Evolutionary conservation across 176 grass and related monocot genomes (phyloP), one percentile per base, ranked within the genome.

Genomic region (Typha latifolia): DNA sequence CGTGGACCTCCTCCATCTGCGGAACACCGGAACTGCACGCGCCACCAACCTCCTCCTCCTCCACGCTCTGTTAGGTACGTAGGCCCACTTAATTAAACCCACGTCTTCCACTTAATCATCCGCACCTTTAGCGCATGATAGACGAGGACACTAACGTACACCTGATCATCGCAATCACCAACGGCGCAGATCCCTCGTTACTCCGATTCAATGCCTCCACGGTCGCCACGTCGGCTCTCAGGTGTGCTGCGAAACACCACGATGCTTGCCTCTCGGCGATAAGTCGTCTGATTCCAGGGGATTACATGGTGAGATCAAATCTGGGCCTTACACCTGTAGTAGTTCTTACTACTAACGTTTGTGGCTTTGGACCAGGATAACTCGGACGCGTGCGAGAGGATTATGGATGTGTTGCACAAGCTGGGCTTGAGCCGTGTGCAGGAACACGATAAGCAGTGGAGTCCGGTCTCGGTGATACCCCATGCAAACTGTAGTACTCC

Each of bases 31-130:
- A 2, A 2, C 29, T 2, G 19, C 48, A 26, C 67, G 47, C 63
- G 32, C 72, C 56, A 67, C 71, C 49, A n/a, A 51, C 14, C 81
- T 87, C 68, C 87, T 87, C 68, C 87, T 96, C 63, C 48, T 96
- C 61, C 32, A 65, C 61, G 76, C 84, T 4, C 81, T 96, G 16
- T 65, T 72, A 74, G 85, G 84, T 92, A 72, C 5, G 7, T 67
- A n/a, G 10, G 5, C 48, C 22, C 4, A 23, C 11, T 14, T 5
- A 16, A 49, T 3, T 2, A 29, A 55, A 27, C 18, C 26, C 57
- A 24, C 47, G 4, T 8, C 12, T 47, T 56, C 32, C 4, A 67
- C 66, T 49, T 22, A 18, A 8, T 16, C 9, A 9, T 53, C 16
- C 26, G 3, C 51, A 12, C 22, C 56, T 16, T 37, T 24, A 48